phyloP scores from a whole-genome alignment of 2,329 filamentous ascomycete genomes.

The Cercospora zeina region DNA sequence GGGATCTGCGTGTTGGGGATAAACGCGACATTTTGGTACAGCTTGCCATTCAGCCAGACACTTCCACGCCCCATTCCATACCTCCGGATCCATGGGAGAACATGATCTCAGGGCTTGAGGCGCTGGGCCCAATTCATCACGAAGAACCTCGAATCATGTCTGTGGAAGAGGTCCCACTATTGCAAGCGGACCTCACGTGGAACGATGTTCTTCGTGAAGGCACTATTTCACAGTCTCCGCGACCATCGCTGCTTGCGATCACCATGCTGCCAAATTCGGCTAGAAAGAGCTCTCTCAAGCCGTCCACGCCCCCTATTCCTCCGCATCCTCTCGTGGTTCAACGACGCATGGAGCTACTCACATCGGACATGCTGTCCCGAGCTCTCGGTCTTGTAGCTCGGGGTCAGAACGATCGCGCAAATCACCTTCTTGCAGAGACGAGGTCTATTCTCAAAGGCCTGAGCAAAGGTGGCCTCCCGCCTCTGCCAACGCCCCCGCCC shows the following conservation, averaged over 20 bases:
- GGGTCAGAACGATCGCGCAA: slow-evolving; percentile 88
- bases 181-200: slow-evolving; percentile 92
- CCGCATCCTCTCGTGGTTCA: slow-evolving; percentile 95
- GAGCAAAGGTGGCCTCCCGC: slow-evolving; percentile 89
- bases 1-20: slow-evolving; percentile 91
- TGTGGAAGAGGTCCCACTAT: slow-evolving; percentile 90
- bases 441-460: slow-evolving; percentile 93
- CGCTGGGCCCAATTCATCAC: slow-evolving; percentile 79
- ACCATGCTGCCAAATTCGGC: slow-evolving; percentile 77
- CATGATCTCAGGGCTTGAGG: slow-evolving; percentile 92
- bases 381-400: slow-evolving; percentile 87
- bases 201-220: slow-evolving; percentile 91
- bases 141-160: slow-evolving; percentile 81
- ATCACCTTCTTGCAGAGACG: slow-evolving; percentile 89
- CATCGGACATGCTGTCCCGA: slow-evolving; percentile 94
- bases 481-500: slow-evolving; percentile 66
- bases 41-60: slow-evolving; percentile 87
- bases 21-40: slow-evolving; percentile 94
- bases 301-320: slow-evolving; percentile 76
- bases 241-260: slow-evolving; percentile 88
- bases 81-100: slow-evolving; percentile 97
- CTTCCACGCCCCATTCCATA: slow-evolving; percentile 73
- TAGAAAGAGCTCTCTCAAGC: slow-evolving; percentile 39
- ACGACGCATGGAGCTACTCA: slow-evolving; percentile 93
- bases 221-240: slow-evolving; percentile 77